A percentile compares a stretch with the other conserved stretches of the same genome.
Conservation (phyloP, 139 green algal genomes). For the Chlamydomonas incerta region DNA sequence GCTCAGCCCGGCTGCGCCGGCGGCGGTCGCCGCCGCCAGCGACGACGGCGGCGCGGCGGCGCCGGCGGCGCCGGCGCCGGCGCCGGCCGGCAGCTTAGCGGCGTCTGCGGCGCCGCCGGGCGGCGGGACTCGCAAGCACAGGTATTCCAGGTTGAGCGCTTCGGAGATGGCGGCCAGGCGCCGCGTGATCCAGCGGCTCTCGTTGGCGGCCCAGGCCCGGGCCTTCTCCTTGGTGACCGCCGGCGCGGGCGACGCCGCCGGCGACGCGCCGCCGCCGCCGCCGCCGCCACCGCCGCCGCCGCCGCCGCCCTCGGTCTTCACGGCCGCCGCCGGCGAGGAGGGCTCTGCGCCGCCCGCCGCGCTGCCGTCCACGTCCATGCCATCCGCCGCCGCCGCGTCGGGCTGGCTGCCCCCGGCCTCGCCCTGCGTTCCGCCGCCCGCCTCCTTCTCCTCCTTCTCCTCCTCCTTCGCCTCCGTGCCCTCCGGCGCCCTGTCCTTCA, state of each 20-base stretch:
- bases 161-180: conserved; percentile 12
- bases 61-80: background rate
- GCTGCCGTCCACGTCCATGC: background rate
- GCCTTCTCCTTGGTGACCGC: background rate
- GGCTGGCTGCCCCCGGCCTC: background rate
- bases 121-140: no score
- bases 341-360: background rate
- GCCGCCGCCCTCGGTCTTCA: background rate
- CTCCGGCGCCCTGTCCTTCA: background rate
- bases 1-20: background rate
- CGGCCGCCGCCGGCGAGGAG: background rate
- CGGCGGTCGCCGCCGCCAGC: no score
- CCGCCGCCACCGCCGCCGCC: background rate
- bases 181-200: conserved; percentile 22
- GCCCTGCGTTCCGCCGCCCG: background rate
- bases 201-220: background rate
- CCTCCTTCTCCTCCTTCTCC: background rate
- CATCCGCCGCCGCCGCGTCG: background rate
- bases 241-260: background rate
- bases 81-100: background rate
- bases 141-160: conserved; percentile 23
- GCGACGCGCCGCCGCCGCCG: background rate
- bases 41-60: no score
- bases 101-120: background rate
- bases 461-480: background rate